phyloP scores from a whole-genome alignment of 345 rosid species.

The Trapa bicornis region DNA sequence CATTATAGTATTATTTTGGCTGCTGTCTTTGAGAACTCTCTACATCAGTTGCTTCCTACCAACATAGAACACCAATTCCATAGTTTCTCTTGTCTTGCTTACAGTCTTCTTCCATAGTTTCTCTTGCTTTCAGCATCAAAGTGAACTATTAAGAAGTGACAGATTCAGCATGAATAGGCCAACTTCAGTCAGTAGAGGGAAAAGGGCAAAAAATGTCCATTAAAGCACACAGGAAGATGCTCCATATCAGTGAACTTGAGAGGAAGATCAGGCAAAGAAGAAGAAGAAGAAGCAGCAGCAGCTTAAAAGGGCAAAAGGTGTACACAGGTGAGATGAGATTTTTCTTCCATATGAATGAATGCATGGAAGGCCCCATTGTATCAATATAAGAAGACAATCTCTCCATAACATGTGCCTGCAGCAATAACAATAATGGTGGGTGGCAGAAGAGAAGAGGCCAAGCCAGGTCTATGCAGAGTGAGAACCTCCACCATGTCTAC shows the following conservation, averaged over 20 bases:
- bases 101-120: neutral
- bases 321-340: neutral
- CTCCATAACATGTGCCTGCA: constrained; percentile 2
- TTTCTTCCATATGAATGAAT: neutral
- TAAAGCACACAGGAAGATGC: no score
- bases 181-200: no score
- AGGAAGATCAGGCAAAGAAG: no score
- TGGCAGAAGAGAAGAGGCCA: neutral
- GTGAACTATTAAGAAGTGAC: no score
- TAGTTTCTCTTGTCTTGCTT: neutral
- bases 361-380: neutral
- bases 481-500: no score
- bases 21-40: neutral
- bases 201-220: no score
- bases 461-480: neutral
- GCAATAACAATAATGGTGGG: neutral
- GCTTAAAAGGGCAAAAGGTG: neutral
- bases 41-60: neutral
- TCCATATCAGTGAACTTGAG: no score
- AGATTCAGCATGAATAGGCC: no score
- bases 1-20: neutral
- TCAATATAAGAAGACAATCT: neutral
- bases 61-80: neutral
- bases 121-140: no score
- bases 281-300: neutral